Evolutionary conservation across 352 stramenopile species (phyloP).

Genomic region (Globisporangium radiosum): DNA sequence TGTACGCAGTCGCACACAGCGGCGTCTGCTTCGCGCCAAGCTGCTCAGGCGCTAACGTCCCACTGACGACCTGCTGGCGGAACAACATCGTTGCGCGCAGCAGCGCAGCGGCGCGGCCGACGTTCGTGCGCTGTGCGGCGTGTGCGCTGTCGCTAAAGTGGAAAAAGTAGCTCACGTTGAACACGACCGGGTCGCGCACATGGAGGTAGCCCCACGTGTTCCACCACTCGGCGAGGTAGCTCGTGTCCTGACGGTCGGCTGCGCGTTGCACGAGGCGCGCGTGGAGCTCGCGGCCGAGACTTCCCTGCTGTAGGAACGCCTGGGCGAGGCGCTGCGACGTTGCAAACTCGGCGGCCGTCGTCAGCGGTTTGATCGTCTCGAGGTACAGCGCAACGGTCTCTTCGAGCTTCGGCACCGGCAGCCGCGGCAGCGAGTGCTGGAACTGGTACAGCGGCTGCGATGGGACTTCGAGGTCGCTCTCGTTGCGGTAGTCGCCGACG

Average conservation of each 20-base stretch:
- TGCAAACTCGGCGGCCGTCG: slow-evolving; percentile 63
- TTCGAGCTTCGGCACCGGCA: slow-evolving; percentile 88
- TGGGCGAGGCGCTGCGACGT: slow-evolving; percentile 54
- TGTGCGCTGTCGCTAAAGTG: slow-evolving; percentile 67
- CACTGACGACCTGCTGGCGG: slow-evolving; percentile 82
- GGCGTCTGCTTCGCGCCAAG: slow-evolving; percentile 87
- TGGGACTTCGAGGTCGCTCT: slow-evolving; percentile 53
- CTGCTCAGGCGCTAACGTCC: slow-evolving; percentile 80
- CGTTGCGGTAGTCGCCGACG: slow-evolving; percentile 84
- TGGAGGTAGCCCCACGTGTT: slow-evolving; percentile 73
- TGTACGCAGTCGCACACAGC: slow-evolving; percentile 90
- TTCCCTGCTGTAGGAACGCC: slow-evolving; percentile 52
- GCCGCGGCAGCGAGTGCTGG: slow-evolving; percentile 79
- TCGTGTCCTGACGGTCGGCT: slow-evolving; percentile 52
- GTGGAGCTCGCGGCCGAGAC: slow-evolving; percentile 76
- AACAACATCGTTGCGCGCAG: slow-evolving; percentile 86
- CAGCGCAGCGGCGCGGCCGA: slow-evolving; percentile 72
- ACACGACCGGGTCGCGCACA: slow-evolving; percentile 73
- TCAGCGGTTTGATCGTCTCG: slow-evolving; percentile 82
- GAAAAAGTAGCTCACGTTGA: slow-evolving; percentile 91
- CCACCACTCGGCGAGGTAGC: slow-evolving; percentile 73
- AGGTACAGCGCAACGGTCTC: slow-evolving; percentile 90
- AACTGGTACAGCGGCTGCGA: slow-evolving; percentile 66
- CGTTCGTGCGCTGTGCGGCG: slow-evolving; percentile 47
- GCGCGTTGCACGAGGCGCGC: slow-evolving; percentile 52